phyloP scores from a whole-genome alignment of 1,284 basidiomycete genomes.

The Malassezia psittaci region DNA sequence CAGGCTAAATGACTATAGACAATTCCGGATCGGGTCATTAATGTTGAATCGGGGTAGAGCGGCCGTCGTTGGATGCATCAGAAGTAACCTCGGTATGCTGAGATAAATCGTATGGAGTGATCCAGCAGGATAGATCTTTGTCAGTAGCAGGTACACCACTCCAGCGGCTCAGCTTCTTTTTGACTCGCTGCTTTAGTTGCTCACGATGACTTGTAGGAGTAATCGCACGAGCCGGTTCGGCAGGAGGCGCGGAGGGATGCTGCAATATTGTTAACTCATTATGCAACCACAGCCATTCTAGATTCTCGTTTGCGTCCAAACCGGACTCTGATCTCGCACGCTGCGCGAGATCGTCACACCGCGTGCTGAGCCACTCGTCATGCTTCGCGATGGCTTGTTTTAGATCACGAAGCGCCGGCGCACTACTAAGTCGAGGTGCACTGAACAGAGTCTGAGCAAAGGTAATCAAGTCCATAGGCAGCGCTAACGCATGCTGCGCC shows the following conservation, averaged over 20 bases:
- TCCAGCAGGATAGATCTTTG: slow-evolving; percentile 15
- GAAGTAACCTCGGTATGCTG: background rate
- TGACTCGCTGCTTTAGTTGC: slow-evolving; percentile 11
- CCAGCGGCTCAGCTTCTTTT: slow-evolving; percentile 12
- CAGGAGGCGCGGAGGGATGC: background rate
- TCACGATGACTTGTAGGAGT: slow-evolving; percentile 5
- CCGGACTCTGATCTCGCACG: background rate
- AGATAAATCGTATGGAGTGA: slow-evolving; percentile 12
- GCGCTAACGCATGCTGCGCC: slow-evolving; percentile 3
- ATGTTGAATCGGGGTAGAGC: background rate
- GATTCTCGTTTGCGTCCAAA: background rate
- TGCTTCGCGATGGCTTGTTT: slow-evolving; percentile 9
- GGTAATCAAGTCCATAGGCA: slow-evolving; percentile 15
- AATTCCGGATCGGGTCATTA: background rate
- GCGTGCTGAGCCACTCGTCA: slow-evolving; percentile 15
- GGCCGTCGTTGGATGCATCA: background rate
- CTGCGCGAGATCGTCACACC: background rate
- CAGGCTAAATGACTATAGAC: no score
- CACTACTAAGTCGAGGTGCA: slow-evolving; percentile 17
- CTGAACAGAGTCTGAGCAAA: slow-evolving; percentile 14
- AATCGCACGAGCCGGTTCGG: background rate
- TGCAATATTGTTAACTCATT: slow-evolving; percentile 7
- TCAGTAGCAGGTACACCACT: background rate
- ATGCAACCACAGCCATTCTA: slow-evolving; percentile 5
- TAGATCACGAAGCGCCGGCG: slow-evolving; percentile 18